Base-by-base conservation (phyloP, 2,329 filamentous ascomycete species). In the Pseudogymnoascus sp. region DNA sequence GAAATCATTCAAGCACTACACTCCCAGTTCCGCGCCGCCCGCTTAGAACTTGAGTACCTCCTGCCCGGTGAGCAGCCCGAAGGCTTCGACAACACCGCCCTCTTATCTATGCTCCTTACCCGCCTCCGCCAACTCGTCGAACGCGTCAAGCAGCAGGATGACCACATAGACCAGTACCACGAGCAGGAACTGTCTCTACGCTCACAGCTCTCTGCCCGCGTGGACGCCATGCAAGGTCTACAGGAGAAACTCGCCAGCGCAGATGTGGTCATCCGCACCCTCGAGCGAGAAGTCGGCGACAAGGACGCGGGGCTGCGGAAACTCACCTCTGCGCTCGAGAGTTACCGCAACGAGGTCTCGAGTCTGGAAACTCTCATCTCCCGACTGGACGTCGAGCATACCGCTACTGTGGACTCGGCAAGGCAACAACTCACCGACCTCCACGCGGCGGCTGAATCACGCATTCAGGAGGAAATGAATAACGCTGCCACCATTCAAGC, bases 1-100 rank as follows among this genome's bases (percentile, higher is more conserved):
- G 76, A 79, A 0, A 77, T 87, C 11, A 71, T 77, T 0, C 66
- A 75, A 1, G 31, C 31, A 0, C 50, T 57, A 1, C 23, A 57
- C 26, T 31, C 26, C 9, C 77, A 80, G 1, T 82, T 87, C 73
- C 81, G 84, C 19, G 72, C 80, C 1, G 84, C 84, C 1, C 79
- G 85, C 1, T 74, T 87, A 0, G 84, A 87, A 67, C 79, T 87
- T 2, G 85, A 87, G 71, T 86, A 86, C 68, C 77, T 87, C 19
- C 82, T 79, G 0, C 84, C 84, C 0, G 84, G 84, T 5, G 84
- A 87, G 70, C 75, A 81, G n/a, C 69, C 78, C 0, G 79, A 80
- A 60, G 83, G 83, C 1, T 74, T 74, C 59, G 72, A 74, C 57
- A 74, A 74, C 44, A 80, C 80, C 0, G 78, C 82, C 61, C 78